phyloP scores from a whole-genome alignment of 768 basidiomycete genomes.

The Lactarius pseudohatsudake region DNA sequence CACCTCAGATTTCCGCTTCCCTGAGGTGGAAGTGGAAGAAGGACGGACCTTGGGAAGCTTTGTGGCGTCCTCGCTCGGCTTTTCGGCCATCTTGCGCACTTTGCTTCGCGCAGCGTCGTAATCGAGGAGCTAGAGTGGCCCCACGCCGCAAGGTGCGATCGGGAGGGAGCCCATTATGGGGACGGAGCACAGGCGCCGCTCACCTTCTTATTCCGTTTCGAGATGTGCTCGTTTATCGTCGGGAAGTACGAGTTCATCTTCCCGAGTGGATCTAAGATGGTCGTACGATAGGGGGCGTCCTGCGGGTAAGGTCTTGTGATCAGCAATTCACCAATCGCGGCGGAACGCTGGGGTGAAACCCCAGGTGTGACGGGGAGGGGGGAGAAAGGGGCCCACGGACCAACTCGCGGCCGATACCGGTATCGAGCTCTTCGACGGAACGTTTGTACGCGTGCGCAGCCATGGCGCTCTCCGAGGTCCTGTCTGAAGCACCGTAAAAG shows the following conservation, averaged over 20 bases:
- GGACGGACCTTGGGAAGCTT: slow-evolving; percentile 76
- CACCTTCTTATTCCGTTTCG: slow-evolving; percentile 97
- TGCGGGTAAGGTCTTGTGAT: slow-evolving; percentile 35
- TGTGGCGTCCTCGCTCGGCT: slow-evolving; percentile 90
- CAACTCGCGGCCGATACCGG: slow-evolving; percentile 78
- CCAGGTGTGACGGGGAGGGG: background rate
- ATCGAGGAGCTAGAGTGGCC: slow-evolving; percentile 73
- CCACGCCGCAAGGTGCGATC: slow-evolving; percentile 18
- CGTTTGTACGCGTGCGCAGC: slow-evolving; percentile 95
- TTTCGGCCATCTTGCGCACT: slow-evolving; percentile 85
- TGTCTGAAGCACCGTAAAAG: slow-evolving; percentile 88
- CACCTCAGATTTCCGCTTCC: background rate
- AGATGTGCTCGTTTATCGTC: slow-evolving; percentile 87
- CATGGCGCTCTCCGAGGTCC: slow-evolving; percentile 90
- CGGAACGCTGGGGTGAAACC: slow-evolving; percentile 2
- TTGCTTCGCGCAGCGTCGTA: slow-evolving; percentile 92
- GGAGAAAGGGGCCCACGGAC: slow-evolving; percentile 46
- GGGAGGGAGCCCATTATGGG: slow-evolving; percentile 13
- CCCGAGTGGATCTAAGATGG: slow-evolving; percentile 92
- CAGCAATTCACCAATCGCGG: slow-evolving; percentile 1
- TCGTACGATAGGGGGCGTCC: slow-evolving; percentile 94
- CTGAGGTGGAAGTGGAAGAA: slow-evolving; percentile 1
- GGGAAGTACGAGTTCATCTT: slow-evolving; percentile 98
- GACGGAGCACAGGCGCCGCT: slow-evolving; percentile 3
- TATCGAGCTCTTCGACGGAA: slow-evolving; percentile 91